phyloP scores from a whole-genome alignment of 1,284 basidiomycete species.

The Vanrija pseudolonga region DNA sequence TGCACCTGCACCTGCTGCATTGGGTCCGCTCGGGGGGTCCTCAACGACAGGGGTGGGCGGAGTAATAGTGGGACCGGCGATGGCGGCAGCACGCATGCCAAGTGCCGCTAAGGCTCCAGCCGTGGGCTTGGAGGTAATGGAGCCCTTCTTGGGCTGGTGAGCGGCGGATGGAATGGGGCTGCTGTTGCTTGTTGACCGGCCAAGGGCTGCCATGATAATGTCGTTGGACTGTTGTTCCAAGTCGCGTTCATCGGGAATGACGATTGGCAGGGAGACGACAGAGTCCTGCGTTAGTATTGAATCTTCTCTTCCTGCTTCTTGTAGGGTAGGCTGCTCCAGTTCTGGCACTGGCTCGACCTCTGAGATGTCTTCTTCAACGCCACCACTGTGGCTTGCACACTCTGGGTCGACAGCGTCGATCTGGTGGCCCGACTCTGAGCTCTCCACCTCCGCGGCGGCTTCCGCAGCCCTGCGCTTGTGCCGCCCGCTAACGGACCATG shows the following conservation, averaged over 20 bases:
- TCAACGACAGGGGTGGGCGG: constrained; percentile 1
- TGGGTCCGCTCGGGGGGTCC: not conserved
- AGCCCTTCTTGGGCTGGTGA: not conserved
- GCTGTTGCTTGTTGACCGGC: not conserved
- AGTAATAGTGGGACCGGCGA: constrained; percentile 19
- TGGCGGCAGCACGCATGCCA: constrained; percentile 30
- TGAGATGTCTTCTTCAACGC: not conserved
- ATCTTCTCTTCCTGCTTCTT: not conserved
- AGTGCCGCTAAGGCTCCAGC: constrained; percentile 37
- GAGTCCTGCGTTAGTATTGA: constrained; percentile 5
- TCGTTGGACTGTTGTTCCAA: constrained; percentile 12
- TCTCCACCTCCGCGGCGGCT: too few species aligned
- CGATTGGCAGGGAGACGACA: constrained; percentile 13
- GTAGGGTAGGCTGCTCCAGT: not conserved
- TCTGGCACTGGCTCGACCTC: not conserved
- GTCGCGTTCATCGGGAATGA: constrained; percentile 24
- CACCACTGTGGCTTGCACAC: too few species aligned
- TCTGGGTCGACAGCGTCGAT: too few species aligned
- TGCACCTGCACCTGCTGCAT: too few species aligned
- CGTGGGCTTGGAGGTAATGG: constrained; percentile 13
- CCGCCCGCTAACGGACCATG: too few species aligned
- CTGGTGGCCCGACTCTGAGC: too few species aligned
- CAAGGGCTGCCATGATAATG: constrained; percentile 14
- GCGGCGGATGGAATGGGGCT: constrained; percentile 25
- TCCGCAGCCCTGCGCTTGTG: too few species aligned